Percentiles rank a stretch among this genome's conserved stretches.
Conservation (phyloP, 225 moss, liverwort and hornwort genomes). For the Thuidium tamariscinum region DNA sequence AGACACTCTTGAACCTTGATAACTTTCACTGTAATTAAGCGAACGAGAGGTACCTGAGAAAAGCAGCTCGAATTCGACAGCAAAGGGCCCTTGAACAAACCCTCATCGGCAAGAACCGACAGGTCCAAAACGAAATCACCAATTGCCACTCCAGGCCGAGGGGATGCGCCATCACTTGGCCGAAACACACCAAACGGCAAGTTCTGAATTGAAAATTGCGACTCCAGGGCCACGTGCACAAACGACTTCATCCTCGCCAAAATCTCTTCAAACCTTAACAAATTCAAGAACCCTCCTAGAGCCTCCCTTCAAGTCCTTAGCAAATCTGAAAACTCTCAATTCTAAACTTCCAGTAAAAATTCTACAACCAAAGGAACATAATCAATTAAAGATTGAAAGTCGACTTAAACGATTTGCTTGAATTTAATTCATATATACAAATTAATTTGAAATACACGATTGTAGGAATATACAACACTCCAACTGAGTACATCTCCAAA, state of each 20-base stretch:
- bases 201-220: conserved; percentile 76
- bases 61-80: conserved; percentile 37
- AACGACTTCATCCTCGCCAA: conserved; percentile 36
- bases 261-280: conserved; percentile 2
- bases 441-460: background rate
- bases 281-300: background rate
- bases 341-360: background rate
- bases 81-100: conserved; percentile 56
- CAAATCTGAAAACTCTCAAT: background rate
- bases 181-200: conserved; percentile 84
- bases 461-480: background rate
- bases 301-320: background rate
- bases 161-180: conserved; percentile 27
- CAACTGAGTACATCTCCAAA: background rate
- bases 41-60: conserved; percentile 22
- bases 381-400: background rate
- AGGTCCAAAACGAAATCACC: conserved; percentile 72
- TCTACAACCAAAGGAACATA: background rate
- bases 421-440: background rate
- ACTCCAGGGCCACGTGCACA: conserved; percentile 46
- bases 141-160: conserved; percentile 78
- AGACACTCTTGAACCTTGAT: too few relatives aligned
- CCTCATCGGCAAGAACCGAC: conserved; percentile 39
- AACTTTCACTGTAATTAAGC: too few relatives aligned
- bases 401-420: background rate